Evolutionary conservation across 1,284 basidiomycete genomes (phyloP), one percentile per base, ranked within the genome.

Genomic region (Cronartium quercuum): DNA sequence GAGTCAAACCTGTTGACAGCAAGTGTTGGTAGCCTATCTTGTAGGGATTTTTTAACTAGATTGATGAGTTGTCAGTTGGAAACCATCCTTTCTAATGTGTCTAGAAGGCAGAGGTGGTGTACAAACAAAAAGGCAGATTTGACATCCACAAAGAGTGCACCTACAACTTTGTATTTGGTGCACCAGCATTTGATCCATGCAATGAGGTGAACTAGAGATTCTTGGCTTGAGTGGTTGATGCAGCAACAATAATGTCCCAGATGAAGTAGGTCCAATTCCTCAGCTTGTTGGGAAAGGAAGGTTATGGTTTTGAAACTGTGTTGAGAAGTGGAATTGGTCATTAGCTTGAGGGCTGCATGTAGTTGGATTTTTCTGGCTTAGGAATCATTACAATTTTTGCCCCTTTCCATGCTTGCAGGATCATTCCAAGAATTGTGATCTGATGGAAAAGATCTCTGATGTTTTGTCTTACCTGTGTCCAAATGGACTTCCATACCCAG

Each of bases 341-440:
- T 34, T 68, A 67, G 6, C 44, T 13, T 1, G 4, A 12, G 2
- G 44, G 42, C 9, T 51, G 29, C 6, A 51, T 68, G 47, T 68
- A 68, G 35, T 68, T 34, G 7, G 66, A 44, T 55, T 57, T 51
- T 7, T 51, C 66, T 1, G 42, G 51, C 55, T 60, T 68, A 1
- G n/a, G 67, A 38, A 69, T 69, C 38, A 69, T 69, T 12, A 60
- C 37, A 5, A 58, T 69, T 2, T 18, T 40, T 44, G 67, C 67
- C 2, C 15, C 7, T 41, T 69, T 69, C 67, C 67, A 69, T 4
- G 5, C n/a, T 0, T 2, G 1, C 2, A 58, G 67, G 55, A 60
- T 57, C 13, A 3, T 15, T 18, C 67, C 58, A 3, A 3, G 2
- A 38, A 55, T 15, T 51, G 44, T 34, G 44, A 67, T 3, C 29